These are phyloP conservation scores for Backusella tuberculispora DNA, from an alignment of 192 early-diverging fungal genomes.

Conservation along the genomic window DNA sequence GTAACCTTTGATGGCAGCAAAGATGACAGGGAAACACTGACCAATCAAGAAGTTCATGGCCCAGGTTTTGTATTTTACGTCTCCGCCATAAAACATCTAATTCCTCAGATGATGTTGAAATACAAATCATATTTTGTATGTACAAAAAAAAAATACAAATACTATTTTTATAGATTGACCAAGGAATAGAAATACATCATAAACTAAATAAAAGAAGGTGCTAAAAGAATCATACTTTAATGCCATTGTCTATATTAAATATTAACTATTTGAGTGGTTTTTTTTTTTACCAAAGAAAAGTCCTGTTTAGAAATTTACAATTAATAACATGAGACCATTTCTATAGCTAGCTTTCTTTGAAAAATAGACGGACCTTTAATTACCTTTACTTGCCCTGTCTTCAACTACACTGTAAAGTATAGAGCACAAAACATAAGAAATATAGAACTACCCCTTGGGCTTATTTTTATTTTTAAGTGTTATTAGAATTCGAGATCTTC, in stretches of 20 bases:
- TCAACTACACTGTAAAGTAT: not conserved
- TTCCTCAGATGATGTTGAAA: not conserved
- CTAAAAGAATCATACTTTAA: not conserved
- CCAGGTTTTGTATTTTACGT: not conserved
- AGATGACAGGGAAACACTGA: no score
- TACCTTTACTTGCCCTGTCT: not conserved
- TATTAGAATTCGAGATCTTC: no score
- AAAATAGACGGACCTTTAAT: not conserved
- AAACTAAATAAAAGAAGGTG: not conserved
- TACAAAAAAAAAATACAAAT: not conserved
- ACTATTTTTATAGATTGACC: not conserved
- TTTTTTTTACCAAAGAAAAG: not conserved
- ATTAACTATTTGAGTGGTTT: not conserved
- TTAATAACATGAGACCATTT: not conserved
- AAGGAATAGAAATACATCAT: not conserved
- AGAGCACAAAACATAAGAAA: not conserved
- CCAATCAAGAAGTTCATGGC: no score
- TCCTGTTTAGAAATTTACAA: not conserved
- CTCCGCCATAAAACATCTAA: conserved; percentile 2
- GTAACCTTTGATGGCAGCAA: conserved; percentile 46
- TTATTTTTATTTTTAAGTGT: not conserved
- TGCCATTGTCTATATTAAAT: not conserved
- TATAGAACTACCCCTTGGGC: not conserved
- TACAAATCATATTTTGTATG: not conserved
- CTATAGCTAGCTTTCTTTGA: not conserved